Evolutionary conservation across 1,284 basidiomycete genomes (phyloP).

Genomic region (Trichosporon sp.): DNA sequence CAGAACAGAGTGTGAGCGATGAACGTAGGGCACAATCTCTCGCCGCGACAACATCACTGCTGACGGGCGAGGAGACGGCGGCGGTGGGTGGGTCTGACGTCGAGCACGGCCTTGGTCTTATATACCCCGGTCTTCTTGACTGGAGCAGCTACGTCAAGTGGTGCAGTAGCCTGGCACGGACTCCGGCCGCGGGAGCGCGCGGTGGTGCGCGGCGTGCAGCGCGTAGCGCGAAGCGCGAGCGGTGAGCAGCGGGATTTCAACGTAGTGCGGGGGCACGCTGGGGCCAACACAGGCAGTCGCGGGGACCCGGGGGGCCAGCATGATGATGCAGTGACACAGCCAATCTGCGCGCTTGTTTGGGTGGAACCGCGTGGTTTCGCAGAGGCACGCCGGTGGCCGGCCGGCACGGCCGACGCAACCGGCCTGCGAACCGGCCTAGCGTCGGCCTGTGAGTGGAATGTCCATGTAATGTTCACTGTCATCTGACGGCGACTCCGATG

Average conservation of each 20-base stretch:
- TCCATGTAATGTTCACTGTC: too few relatives aligned
- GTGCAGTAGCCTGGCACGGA: not conserved
- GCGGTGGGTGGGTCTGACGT: not conserved
- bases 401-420: not conserved
- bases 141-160: not conserved
- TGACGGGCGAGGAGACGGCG: not conserved
- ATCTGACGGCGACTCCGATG: too few relatives aligned
- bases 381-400: not conserved
- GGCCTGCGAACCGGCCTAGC: slow-evolving; percentile 2
- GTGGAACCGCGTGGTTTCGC: not conserved
- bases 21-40: not conserved
- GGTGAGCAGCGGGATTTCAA: not conserved
- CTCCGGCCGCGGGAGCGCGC: not conserved
- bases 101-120: not conserved
- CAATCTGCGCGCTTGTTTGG: not conserved
- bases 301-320: not conserved
- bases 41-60: not conserved
- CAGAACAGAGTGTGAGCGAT: not conserved
- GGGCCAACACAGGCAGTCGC: not conserved
- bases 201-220: too few relatives aligned
- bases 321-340: not conserved
- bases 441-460: not conserved
- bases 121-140: not conserved
- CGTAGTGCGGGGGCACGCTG: too few relatives aligned
- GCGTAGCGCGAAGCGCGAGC: not conserved